These are phyloP conservation scores for Trichoderma semiorbis DNA, from an alignment of 2,329 filamentous ascomycete species.

Conservation along the genomic window DNA sequence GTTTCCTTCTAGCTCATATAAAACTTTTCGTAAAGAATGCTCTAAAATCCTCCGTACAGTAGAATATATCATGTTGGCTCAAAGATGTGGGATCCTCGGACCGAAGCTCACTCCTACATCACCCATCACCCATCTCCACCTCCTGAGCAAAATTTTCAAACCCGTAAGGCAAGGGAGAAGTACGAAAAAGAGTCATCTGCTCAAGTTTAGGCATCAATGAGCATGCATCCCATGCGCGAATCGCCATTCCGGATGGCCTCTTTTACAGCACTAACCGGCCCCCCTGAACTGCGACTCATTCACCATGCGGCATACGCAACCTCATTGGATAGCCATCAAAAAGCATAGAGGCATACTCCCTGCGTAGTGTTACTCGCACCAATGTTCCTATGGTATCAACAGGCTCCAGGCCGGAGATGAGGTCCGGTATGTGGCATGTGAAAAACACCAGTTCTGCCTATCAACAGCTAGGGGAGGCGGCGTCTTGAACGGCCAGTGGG, in stretches of 20 bases:
- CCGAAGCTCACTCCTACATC: background rate
- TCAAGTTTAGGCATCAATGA: background rate
- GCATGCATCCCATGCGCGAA: background rate
- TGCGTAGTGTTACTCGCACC: background rate
- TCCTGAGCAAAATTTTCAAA: background rate
- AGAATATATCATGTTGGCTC: background rate
- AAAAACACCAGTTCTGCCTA: background rate
- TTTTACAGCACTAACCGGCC: background rate
- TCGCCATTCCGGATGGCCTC: background rate
- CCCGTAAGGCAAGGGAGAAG: background rate
- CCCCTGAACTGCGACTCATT: background rate
- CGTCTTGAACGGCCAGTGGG: background rate
- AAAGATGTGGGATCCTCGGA: background rate
- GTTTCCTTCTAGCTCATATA: background rate
- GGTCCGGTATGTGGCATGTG: background rate
- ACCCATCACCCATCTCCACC: background rate
- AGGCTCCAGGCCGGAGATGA: slow-evolving; percentile 5
- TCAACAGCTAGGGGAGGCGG: background rate
- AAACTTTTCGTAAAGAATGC: background rate
- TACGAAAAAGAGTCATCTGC: background rate
- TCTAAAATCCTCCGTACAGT: background rate
- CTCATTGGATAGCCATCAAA: background rate
- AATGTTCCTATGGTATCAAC: background rate
- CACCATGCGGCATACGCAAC: background rate
- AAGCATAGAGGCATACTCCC: background rate